Evolutionary conservation across 2,329 filamentous ascomycete genomes (phyloP).

Genomic region (Emmonsia crescens): DNA sequence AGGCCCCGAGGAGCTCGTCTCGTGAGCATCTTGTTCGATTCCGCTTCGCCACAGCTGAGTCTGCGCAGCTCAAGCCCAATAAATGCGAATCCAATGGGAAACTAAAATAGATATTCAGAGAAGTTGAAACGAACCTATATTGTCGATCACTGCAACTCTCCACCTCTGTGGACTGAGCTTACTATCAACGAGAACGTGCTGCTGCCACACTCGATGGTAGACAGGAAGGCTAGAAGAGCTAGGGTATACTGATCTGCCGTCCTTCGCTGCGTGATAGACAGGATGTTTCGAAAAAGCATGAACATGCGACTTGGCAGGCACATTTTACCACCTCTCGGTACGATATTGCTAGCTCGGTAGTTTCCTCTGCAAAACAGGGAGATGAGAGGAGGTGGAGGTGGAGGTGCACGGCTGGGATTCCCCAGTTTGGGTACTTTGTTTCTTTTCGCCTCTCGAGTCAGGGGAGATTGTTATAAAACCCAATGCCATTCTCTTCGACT

Average conservation of each 20-base stretch:
- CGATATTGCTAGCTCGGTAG: neutral
- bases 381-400: neutral
- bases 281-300: neutral
- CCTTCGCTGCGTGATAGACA: neutral
- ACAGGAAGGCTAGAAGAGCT: neutral
- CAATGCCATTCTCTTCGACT: neutral
- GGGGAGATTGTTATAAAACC: neutral
- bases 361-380: neutral
- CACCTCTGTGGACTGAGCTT: neutral
- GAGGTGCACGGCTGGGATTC: neutral
- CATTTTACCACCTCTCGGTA: neutral
- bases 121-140: neutral
- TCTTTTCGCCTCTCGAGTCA: neutral
- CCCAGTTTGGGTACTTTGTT: neutral
- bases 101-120: neutral
- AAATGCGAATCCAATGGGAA: neutral
- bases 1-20: neutral
- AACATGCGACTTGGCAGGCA: neutral
- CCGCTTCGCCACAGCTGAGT: neutral
- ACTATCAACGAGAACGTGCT: neutral
- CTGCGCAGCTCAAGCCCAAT: neutral
- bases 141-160: neutral
- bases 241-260: neutral
- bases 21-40: neutral
- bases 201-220: neutral